Evolutionary conservation across 2,329 filamentous ascomycete genomes (phyloP).

Genomic region (Bertia moriformis): DNA sequence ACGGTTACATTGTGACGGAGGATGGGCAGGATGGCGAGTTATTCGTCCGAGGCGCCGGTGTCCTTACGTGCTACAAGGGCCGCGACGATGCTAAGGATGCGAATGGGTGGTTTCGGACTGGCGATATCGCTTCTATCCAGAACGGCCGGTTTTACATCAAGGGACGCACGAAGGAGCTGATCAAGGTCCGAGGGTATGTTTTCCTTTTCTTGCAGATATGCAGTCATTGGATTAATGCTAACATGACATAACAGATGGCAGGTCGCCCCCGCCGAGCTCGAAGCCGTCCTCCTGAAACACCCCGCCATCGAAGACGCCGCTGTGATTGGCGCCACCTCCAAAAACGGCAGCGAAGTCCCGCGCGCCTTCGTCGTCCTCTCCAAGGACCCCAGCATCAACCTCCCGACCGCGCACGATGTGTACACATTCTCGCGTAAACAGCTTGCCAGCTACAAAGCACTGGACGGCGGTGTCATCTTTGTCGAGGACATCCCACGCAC

Average conservation of each 20-base stretch:
- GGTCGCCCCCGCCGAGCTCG: slow-evolving; percentile 30
- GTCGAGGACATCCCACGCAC: slow-evolving; percentile 30
- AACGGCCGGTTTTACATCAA: slow-evolving; percentile 20
- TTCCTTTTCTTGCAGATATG: slow-evolving; percentile 1
- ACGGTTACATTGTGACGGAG: not conserved
- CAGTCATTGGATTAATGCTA: not conserved
- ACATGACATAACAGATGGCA: slow-evolving; percentile 22
- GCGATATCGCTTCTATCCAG: slow-evolving; percentile 20
- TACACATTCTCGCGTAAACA: slow-evolving; percentile 20
- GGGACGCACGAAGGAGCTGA: slow-evolving; percentile 24
- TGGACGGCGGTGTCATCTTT: slow-evolving; percentile 29
- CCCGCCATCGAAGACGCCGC: slow-evolving; percentile 25
- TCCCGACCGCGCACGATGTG: slow-evolving; percentile 22
- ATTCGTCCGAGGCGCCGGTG: slow-evolving; percentile 18
- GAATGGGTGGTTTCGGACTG: slow-evolving; percentile 25
- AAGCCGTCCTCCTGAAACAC: slow-evolving; percentile 25
- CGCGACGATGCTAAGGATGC: slow-evolving; percentile 16
- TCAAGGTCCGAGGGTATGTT: slow-evolving; percentile 27
- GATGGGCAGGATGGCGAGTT: slow-evolving; percentile 17
- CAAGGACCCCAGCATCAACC: slow-evolving; percentile 7
- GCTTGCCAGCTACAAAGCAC: slow-evolving; percentile 29
- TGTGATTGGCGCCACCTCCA: slow-evolving; percentile 24
- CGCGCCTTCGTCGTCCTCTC: slow-evolving; percentile 26
- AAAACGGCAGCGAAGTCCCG: slow-evolving; percentile 19
- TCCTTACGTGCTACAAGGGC: slow-evolving; percentile 20